Percentiles rank a stretch among this genome's conserved stretches.
phyloP scores from a whole-genome alignment of 495 filamentous ascomycete species.

The Penicillium desertorum region DNA sequence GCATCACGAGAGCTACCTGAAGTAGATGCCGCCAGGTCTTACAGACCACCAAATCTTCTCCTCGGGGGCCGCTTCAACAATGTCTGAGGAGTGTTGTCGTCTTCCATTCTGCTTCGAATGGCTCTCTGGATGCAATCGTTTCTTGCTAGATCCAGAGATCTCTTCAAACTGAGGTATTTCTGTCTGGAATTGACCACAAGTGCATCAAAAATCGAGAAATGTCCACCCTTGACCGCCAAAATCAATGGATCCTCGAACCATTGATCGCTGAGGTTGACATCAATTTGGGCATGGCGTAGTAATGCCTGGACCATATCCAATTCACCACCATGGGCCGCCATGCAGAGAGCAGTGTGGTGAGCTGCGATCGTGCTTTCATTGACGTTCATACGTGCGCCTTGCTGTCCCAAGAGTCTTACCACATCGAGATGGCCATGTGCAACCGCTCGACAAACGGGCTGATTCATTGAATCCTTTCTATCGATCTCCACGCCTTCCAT shows the following conservation, averaged over 20 bases:
- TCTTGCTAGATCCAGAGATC: constrained; percentile 4
- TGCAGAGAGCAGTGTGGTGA: constrained; percentile 16
- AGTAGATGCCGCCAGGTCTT: too few species aligned
- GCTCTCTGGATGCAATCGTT: constrained; percentile 5
- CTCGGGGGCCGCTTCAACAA: constrained; percentile 1
- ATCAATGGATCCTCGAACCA: constrained; percentile 7
- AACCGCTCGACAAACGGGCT: constrained; percentile 8
- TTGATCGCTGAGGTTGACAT: constrained; percentile 11
- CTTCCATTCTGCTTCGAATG: constrained; percentile 6
- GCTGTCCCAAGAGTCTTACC: constrained; percentile 8
- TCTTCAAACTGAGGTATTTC: constrained; percentile 3
- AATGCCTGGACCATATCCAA: constrained; percentile 13
- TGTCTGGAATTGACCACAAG: constrained; percentile 1
- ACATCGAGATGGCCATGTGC: constrained; percentile 2
- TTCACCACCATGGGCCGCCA: constrained; percentile 10
- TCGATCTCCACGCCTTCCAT: constrained; percentile 10
- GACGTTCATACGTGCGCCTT: constrained; percentile 6
- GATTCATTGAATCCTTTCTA: constrained; percentile 8
- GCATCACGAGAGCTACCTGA: too few species aligned
- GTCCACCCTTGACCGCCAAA: constrained; percentile 5
- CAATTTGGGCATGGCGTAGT: constrained; percentile 8
- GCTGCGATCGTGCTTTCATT: constrained; percentile 10
- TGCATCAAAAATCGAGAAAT: constrained; percentile 6
- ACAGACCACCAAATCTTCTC: background rate
- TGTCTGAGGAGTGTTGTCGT: background rate